These are phyloP conservation scores for Dryas integrifolia DNA, from an alignment of 331 rosid species.

Conservation along the genomic window DNA sequence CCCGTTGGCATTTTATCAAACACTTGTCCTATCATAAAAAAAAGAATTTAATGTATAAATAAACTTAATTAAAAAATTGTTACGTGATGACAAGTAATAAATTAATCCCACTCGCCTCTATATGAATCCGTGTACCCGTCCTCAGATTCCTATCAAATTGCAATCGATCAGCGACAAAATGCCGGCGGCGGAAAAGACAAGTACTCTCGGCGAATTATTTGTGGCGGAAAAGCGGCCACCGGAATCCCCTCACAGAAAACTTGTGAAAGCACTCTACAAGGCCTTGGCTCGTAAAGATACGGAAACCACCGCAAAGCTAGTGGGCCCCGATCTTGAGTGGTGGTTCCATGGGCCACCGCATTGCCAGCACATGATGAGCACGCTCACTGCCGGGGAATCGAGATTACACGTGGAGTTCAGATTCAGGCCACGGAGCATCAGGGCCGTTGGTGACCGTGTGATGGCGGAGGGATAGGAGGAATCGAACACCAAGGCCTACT, in stretches of 20 bases:
- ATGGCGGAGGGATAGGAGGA: conserved; percentile 30
- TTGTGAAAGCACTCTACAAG: conserved; percentile 26
- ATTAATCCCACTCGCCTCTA: no score
- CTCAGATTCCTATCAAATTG: neutral
- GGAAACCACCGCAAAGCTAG: conserved; percentile 10
- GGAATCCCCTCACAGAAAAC: neutral
- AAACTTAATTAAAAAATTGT: no score
- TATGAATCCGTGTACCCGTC: neutral
- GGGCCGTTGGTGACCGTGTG: conserved; percentile 18
- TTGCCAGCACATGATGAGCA: conserved; percentile 33
- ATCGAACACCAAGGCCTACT: conserved; percentile 4
- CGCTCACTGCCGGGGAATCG: conserved; percentile 28
- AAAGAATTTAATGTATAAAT: no score
- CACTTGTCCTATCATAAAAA: no score
- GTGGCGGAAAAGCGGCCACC: neutral
- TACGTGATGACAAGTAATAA: no score
- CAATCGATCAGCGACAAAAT: neutral
- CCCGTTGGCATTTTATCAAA: no score
- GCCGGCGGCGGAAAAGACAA: neutral
- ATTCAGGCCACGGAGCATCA: conserved; percentile 28
- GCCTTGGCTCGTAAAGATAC: conserved; percentile 22
- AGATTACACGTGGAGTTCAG: conserved; percentile 16
- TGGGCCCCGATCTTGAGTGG: conserved; percentile 25
- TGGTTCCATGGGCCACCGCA: conserved; percentile 39
- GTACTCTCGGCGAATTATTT: neutral